phyloP scores from a whole-genome alignment of 129 eudicot genomes.

The Arctium minus region DNA sequence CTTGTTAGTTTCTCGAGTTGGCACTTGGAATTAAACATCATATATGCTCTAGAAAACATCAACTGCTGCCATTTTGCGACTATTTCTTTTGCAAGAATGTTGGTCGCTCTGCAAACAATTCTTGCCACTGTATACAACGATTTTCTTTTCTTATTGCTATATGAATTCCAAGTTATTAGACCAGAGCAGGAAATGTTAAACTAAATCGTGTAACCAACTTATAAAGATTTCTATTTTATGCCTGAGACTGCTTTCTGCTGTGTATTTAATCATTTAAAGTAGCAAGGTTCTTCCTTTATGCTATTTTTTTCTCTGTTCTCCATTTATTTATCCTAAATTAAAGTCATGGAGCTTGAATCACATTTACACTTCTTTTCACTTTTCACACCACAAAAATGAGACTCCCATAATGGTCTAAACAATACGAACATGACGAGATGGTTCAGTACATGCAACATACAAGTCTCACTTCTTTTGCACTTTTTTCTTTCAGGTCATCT shows the following conservation, averaged over 20 bases:
- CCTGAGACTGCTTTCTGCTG: neutral
- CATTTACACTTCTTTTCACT: neutral
- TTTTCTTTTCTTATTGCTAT: neutral
- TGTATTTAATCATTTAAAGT: neutral
- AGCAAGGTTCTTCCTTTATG: neutral
- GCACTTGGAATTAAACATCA: neutral
- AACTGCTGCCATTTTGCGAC: neutral
- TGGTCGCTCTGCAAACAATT: neutral
- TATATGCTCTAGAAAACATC: neutral
- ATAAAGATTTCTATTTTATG: neutral
- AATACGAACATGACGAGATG: neutral
- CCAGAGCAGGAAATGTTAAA: neutral
- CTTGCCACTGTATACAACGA: neutral
- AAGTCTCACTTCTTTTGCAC: constrained; percentile 3
- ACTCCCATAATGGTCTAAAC: neutral
- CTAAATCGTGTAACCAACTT: neutral
- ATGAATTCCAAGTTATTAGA: neutral
- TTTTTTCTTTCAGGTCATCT: constrained; percentile 47
- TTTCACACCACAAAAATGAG: neutral
- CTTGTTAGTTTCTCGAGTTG: neutral
- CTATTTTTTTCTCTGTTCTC: neutral
- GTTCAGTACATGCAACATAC: neutral
- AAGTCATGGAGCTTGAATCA: neutral
- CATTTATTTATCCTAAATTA: neutral
- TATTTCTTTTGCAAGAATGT: neutral